Evolutionary conservation across 345 rosid genomes (phyloP), one percentile per base, ranked within the genome.

Genomic region (Clarkia xantiana): DNA sequence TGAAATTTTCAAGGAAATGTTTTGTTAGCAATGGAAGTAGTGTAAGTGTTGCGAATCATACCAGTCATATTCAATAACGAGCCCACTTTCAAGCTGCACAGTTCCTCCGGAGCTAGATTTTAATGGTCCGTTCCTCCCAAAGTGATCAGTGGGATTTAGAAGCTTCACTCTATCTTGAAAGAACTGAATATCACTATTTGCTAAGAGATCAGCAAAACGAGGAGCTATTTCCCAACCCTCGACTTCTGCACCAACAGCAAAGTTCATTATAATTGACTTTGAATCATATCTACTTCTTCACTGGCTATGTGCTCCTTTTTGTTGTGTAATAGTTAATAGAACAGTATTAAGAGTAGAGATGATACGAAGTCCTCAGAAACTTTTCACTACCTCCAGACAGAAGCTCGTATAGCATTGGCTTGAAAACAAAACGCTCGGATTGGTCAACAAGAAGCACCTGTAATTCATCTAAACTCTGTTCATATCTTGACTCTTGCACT

Each of bases 161-260:
- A 71, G 67, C 66, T 83, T 86, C n/a, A 79, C 91, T 65, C 76
- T 79, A 68, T 83, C 95, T 62, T 73, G 81, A 42, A 82, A 67
- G 71, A 86, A 86, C 58, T 76, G 76, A 23, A 83, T 67, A 34
- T 84, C 72, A 1, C 94, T 82, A 70, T 70, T 79, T 57, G 71
- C 75, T 43, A 90, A 82, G 68, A 90, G 77, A 61, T 90, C 94
- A 13, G 80, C 72, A 73, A 86, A 90, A 45, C 77, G 88, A 14
- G 97, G 95, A 61, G 97, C 94, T 66, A 90, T 83, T 74, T 90
- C 97, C 97, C 97, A 90, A 18, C 66, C 73, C 73, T 90, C 97
- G 44, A 83, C 95, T 73, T 90, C 97, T 90, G 88, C 73, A 71
- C 16, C 10, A 39, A 5, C 46, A 62, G 47, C 13, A 47, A 19